Evolutionary conservation across 352 stramenopile species (phyloP).

Genomic region (Thraustochytrium sp.): DNA sequence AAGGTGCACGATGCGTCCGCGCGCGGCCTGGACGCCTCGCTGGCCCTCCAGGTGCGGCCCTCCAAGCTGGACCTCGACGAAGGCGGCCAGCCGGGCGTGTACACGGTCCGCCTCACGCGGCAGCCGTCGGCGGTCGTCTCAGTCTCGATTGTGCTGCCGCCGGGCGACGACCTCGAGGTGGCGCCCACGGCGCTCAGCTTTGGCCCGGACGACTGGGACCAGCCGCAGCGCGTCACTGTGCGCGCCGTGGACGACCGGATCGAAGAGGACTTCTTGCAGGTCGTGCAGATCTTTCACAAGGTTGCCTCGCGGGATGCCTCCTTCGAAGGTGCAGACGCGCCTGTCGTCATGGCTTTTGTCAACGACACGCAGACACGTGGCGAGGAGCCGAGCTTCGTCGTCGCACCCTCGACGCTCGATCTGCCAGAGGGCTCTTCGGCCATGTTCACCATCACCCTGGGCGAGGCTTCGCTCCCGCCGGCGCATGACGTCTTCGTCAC

Average conservation of each 20-base stretch:
- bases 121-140: background rate
- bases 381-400: background rate
- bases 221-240: background rate
- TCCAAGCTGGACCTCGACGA: constrained; percentile 5
- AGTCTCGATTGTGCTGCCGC: background rate
- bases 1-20: background rate
- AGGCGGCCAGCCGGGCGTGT: background rate
- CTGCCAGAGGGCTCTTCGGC: background rate
- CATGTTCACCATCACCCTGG: background rate
- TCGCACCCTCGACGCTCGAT: constrained; percentile 1
- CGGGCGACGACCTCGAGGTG: constrained; percentile 19
- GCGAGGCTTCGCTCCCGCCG: background rate
- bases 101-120: constrained; percentile 8
- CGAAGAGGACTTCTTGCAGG: constrained; percentile 33
- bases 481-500: background rate
- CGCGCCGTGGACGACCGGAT: constrained; percentile 26
- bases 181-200: background rate
- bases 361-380: background rate
- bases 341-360: background rate
- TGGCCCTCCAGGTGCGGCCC: background rate
- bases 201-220: background rate
- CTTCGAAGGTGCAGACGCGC: background rate
- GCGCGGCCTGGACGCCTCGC: background rate
- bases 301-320: background rate
- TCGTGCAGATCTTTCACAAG: constrained; percentile 12